phyloP scores from a whole-genome alignment of 1,284 basidiomycete species.

The Cerrena zonata region DNA sequence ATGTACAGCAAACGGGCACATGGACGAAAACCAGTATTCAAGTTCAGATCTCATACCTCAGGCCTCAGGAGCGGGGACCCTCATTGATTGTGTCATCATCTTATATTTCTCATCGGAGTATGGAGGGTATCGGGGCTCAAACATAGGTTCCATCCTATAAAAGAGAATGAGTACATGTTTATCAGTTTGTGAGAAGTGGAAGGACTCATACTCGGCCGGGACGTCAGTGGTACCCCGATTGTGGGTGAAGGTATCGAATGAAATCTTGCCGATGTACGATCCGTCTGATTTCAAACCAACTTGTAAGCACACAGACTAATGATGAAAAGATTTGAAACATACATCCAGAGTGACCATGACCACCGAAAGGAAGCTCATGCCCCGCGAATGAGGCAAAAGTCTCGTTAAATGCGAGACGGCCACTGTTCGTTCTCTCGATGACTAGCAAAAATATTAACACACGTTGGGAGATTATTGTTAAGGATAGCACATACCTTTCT shows the following conservation, averaged over 20 bases:
- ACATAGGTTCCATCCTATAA: slow-evolving; percentile 10
- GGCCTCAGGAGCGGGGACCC: too few species aligned
- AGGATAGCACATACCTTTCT: slow-evolving; percentile 33
- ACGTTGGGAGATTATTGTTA: slow-evolving; percentile 14
- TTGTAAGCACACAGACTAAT: background rate
- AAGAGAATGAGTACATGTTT: background rate
- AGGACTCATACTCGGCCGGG: slow-evolving; percentile 30
- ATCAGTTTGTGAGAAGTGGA: background rate
- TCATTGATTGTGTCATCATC: too few species aligned
- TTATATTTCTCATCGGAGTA: slow-evolving; percentile 13
- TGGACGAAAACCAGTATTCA: too few species aligned
- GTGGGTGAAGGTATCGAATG: slow-evolving; percentile 43
- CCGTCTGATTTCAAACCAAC: slow-evolving; percentile 30
- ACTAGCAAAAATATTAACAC: slow-evolving; percentile 33
- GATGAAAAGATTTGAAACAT: too few species aligned
- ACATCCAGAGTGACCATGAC: slow-evolving; percentile 44
- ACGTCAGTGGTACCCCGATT: slow-evolving; percentile 34
- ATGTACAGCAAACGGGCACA: too few species aligned
- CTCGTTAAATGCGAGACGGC: slow-evolving; percentile 50
- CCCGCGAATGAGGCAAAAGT: slow-evolving; percentile 42
- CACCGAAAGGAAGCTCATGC: slow-evolving; percentile 42
- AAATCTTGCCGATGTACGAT: slow-evolving; percentile 35
- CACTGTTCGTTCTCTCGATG: slow-evolving; percentile 42
- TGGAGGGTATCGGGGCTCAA: slow-evolving; percentile 12
- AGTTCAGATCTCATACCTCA: too few species aligned